Base-by-base conservation (phyloP, 2,329 filamentous ascomycete genomes). In the Ascochyta fabae region DNA sequence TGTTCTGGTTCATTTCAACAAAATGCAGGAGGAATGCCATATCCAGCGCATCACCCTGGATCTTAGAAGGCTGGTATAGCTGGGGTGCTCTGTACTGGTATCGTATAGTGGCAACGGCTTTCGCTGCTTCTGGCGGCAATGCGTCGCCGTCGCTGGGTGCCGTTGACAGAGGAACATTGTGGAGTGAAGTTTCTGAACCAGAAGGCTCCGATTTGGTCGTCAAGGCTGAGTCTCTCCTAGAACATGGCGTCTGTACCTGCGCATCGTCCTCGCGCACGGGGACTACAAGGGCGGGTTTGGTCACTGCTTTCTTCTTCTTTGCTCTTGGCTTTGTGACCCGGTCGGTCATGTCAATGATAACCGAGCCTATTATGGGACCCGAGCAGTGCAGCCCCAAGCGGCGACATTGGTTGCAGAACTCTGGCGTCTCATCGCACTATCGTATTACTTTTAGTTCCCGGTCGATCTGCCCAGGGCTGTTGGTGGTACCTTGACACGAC, bases 291-390 rank as follows among this genome's bases (percentile, higher is more conserved):
- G 49, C 38, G 13, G 52, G 34, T 31, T 56, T 55, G 26, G 47
- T 19, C 1, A 53, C 46, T 29, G 56, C 39, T 49, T 58, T 66
- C 44, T 69, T 70, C 58, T 68, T 70, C 8, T 65, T 59, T 22
- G 48, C 56, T 45, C 64, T 62, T 10, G 69, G 69, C 48, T 67
- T 72, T 10, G 60, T 54, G 2, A 71, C 61, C 40, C 66, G 67
- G 23, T 72, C 67, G 0, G 70, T 73, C 70, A 73, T 73, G 29
- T 73, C 70, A 48, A 74, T 74, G 45, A 74, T 70, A 29, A 73
- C 66, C 16, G 69, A 71, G 47, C 69, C 70, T 23, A 71, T 63
- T 3, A 71, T 40, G 1, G 70, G 68, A 12, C 71, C 70, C 15
- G 69, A 71, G 60, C 71, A 73, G 19, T 52, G 41, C 31, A 73